These are phyloP conservation scores for Pleurostoma richardsiae DNA, from an alignment of 2,329 filamentous ascomycete species.

Conservation along the genomic window DNA sequence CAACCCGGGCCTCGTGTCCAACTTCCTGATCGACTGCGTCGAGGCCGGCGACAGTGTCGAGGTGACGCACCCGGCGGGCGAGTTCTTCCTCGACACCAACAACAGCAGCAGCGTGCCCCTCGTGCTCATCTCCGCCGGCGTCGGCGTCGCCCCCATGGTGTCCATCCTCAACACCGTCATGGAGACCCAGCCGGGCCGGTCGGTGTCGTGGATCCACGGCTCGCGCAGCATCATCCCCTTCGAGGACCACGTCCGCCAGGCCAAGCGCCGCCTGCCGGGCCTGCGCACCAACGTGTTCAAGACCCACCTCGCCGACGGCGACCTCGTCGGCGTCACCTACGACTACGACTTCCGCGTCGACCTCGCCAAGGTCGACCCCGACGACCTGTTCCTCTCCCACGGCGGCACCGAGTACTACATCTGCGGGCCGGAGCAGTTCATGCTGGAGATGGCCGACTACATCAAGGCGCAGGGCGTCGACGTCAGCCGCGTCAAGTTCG, in stretches of 20 bases:
- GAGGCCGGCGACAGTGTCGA: conserved; percentile 57
- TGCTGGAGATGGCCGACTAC: conserved; percentile 42
- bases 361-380: conserved; percentile 34
- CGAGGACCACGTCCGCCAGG: conserved; percentile 40
- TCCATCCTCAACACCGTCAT: conserved; percentile 54
- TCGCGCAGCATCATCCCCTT: conserved; percentile 49
- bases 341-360: conserved; percentile 41
- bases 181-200: conserved; percentile 36
- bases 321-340: conserved; percentile 36
- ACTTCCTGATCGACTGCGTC: conserved; percentile 60
- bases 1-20: conserved; percentile 63
- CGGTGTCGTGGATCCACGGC: conserved; percentile 56
- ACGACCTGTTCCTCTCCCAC: conserved; percentile 39
- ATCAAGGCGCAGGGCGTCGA: conserved; percentile 34
- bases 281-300: conserved; percentile 43
- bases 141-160: conserved; percentile 55
- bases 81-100: conserved; percentile 50
- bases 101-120: conserved; percentile 38
- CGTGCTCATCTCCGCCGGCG: conserved; percentile 57
- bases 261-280: conserved; percentile 28
- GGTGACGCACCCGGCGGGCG: conserved; percentile 61
- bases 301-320: conserved; percentile 39
- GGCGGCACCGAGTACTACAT: conserved; percentile 46
- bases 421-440: conserved; percentile 50
- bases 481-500: conserved; percentile 33